Conservation (phyloP, 495 filamentous ascomycete genomes). For the Neurospora sp. region DNA sequence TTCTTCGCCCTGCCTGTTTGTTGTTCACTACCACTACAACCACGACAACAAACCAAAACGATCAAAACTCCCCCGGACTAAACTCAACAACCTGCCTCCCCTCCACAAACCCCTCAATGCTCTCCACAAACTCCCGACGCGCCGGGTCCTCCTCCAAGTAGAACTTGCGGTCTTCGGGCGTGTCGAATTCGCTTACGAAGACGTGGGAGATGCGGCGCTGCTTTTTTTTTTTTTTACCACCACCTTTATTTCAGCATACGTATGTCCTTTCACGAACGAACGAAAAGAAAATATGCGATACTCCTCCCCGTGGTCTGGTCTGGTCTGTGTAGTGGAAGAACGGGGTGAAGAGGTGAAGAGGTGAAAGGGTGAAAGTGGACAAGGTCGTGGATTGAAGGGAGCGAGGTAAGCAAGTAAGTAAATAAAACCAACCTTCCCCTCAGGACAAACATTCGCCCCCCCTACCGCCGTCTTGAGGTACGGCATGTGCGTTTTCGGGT, state of each 20-base stretch:
- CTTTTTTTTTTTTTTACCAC: neutral
- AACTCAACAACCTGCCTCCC: slow-evolving; percentile 36
- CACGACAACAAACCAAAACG: neutral
- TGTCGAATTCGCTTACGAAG: slow-evolving; percentile 53
- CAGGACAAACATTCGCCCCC: slow-evolving; percentile 51
- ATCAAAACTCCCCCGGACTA: slow-evolving; percentile 28
- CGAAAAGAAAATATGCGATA: no score
- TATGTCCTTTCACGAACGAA: no score
- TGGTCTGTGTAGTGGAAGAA: neutral
- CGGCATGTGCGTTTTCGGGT: slow-evolving; percentile 38
- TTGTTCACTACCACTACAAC: neutral
- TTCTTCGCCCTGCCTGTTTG: no score
- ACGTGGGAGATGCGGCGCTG: slow-evolving; percentile 48
- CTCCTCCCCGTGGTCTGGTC: neutral
- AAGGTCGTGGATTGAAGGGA: neutral
- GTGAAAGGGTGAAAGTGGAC: neutral
- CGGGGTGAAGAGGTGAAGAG: neutral
- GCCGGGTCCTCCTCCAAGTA: slow-evolving; percentile 43
- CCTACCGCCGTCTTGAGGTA: slow-evolving; percentile 51
- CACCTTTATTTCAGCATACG: no score
- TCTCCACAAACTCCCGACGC: slow-evolving; percentile 36
- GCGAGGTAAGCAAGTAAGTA: neutral
- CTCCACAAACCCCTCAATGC: slow-evolving; percentile 25
- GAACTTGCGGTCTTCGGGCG: slow-evolving; percentile 44
- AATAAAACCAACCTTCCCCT: slow-evolving; percentile 22